These are phyloP conservation scores for Venturia oleaginea DNA, from an alignment of 2,329 filamentous ascomycete genomes.

Conservation along the genomic window DNA sequence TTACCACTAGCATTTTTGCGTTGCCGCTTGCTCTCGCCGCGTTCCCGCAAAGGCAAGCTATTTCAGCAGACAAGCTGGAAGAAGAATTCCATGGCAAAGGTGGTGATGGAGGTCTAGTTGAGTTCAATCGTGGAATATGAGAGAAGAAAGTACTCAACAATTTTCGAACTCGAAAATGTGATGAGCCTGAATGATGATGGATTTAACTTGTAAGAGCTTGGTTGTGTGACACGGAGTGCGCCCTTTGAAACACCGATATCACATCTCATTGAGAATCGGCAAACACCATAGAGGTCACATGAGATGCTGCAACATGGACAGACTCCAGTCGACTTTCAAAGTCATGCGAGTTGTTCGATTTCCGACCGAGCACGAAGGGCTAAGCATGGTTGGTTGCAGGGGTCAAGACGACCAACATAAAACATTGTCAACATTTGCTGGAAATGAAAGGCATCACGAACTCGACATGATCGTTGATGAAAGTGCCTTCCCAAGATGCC, in stretches of 20 bases:
- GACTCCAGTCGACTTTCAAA: no score
- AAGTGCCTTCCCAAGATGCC: no score
- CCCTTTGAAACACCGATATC: neutral
- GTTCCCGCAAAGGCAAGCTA: slow-evolving; percentile 84
- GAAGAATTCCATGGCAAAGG: slow-evolving; percentile 76
- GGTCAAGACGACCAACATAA: no score
- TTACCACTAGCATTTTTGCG: slow-evolving; percentile 78
- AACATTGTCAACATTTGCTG: no score
- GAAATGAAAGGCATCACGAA: no score
- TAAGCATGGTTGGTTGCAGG: no score
- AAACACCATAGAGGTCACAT: neutral
- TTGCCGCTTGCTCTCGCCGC: slow-evolving; percentile 82
- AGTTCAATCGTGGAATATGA: slow-evolving; percentile 84
- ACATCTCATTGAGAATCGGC: neutral
- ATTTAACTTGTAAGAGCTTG: neutral
- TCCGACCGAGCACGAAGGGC: no score
- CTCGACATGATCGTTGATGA: no score
- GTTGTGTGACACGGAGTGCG: neutral
- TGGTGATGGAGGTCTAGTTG: slow-evolving; percentile 73
- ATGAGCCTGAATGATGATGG: neutral
- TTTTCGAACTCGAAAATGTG: neutral
- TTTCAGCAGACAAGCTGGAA: slow-evolving; percentile 68
- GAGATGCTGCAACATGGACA: no score
- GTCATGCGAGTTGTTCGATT: no score
- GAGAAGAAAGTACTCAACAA: no score